Evolutionary conservation across 169 alveolate genomes (phyloP), one percentile per base, ranked within the genome.

Genomic region (Plasmodium vinckei): DNA sequence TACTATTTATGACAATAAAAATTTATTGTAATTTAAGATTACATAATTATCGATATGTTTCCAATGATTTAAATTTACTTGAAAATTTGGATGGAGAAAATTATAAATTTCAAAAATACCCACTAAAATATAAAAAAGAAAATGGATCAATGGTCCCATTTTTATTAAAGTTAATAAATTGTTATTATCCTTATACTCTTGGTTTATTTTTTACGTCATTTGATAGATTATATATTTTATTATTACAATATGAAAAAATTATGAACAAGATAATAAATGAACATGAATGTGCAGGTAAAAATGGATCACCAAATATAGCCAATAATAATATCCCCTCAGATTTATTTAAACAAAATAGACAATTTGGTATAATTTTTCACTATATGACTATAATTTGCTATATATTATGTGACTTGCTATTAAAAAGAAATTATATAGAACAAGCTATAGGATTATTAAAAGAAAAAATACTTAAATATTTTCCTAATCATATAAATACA

Each of bases 11-110:
- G 53, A 82, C 90, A 2, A 64, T 82, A 47, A 82, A 82, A 21
- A 82, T 82, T n/a, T 82, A 82, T 67, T 82, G 90, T 21, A 82
- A 67, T 82, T 67, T 82, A 82, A 47, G 90, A 54, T 17, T 82
- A 47, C 57, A 67, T 33, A 65, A 49, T 67, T 82, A 82, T 46
- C 23, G 84, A n/a, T 47, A 44, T 10, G 72, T 82, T 65, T 82
- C 90, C 7, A 68, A 21, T 64, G 84, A 82, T 60, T 60, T 82
- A 25, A 82, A 17, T 65, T 7, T 44, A 27, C 3, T 82, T 15
- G 90, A 82, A 12, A 67, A 67, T 56, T 53, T 82, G 5, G 90
- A 82, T 53, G 44, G 60, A 21, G 17, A n/a, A n/a, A 17, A 9
- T 82, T 82, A 82, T 47, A 51, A 54, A 54, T 82, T 82, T 68